A percentile compares a stretch with the other conserved stretches of the same genome.
Conservation (phyloP, 495 filamentous ascomycete genomes). For the Emericellopsis terricola region DNA sequence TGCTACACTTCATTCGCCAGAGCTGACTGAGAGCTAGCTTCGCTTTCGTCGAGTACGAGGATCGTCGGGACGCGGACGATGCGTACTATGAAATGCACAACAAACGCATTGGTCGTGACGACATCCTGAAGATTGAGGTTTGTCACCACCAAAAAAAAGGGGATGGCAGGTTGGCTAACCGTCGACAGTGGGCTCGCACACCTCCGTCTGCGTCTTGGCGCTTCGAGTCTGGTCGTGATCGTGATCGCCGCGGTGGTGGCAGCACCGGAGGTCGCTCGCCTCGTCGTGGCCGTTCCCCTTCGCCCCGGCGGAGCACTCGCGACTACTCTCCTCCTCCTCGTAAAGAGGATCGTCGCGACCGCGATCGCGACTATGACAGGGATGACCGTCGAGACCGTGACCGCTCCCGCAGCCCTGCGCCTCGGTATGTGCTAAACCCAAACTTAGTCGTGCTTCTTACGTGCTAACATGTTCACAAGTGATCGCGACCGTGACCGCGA, state of each 20-base stretch:
- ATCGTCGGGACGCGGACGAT: constrained; percentile 96
- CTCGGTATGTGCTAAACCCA: constrained; percentile 47
- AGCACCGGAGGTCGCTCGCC: constrained; percentile 65
- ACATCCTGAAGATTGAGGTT: constrained; percentile 96
- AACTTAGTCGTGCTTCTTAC: constrained; percentile 15
- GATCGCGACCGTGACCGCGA: constrained; percentile 26
- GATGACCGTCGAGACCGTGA: constrained; percentile 54
- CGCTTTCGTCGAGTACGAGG: constrained; percentile 98
- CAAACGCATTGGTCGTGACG: constrained; percentile 92
- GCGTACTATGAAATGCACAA: constrained; percentile 99
- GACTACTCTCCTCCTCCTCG: constrained; percentile 83
- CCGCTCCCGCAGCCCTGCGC: constrained; percentile 55
- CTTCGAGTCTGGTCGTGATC: constrained; percentile 78
- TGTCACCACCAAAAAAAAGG: too few species aligned
- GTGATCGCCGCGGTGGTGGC: constrained; percentile 44
- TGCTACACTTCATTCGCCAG: constrained; percentile 7
- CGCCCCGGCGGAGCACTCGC: constrained; percentile 55
- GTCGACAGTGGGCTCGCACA: constrained; percentile 92
- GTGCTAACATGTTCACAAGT: constrained; percentile 3
- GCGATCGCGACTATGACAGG: constrained; percentile 65
- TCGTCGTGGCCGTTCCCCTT: constrained; percentile 54
- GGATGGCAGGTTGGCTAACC: too few species aligned
- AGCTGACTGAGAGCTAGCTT: constrained; percentile 47
- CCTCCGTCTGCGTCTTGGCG: constrained; percentile 97
- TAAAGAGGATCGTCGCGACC: constrained; percentile 76